Conservation (phyloP, 2,329 filamentous ascomycete genomes). For the Dactylonectria macrodidyma region DNA sequence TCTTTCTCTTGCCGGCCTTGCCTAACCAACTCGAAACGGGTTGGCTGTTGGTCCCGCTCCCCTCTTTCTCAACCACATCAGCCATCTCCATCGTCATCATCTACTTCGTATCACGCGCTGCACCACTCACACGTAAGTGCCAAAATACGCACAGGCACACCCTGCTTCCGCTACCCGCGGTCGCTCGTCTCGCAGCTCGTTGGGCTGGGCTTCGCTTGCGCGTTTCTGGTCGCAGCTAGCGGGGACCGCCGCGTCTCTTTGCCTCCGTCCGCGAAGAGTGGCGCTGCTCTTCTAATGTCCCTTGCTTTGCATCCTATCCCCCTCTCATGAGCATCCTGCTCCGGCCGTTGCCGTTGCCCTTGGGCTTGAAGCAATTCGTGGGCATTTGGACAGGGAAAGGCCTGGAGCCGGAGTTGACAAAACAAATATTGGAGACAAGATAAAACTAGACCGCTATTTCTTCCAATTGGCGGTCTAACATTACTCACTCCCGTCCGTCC, state of each 20-base stretch:
- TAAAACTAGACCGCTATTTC: slow-evolving; percentile 49
- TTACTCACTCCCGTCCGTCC: slow-evolving; percentile 44
- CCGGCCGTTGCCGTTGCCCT: slow-evolving; percentile 27
- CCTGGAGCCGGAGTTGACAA: slow-evolving; percentile 16
- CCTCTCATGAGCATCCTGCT: slow-evolving; percentile 33
- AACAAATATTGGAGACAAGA: slow-evolving; percentile 17
- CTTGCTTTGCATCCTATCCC: slow-evolving; percentile 26
- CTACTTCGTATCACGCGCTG: slow-evolving; percentile 34
- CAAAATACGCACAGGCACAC: neutral
- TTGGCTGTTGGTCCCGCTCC: slow-evolving; percentile 13
- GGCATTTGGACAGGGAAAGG: slow-evolving; percentile 25
- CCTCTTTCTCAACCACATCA: slow-evolving; percentile 22
- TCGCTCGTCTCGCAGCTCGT: neutral
- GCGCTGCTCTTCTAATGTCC: slow-evolving; percentile 9
- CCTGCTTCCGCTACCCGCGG: neutral
- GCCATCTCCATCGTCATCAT: slow-evolving; percentile 34
- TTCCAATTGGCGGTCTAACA: slow-evolving; percentile 53
- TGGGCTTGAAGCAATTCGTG: slow-evolving; percentile 39
- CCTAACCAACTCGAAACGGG: slow-evolving; percentile 10
- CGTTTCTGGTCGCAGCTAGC: slow-evolving; percentile 5
- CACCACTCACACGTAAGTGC: neutral
- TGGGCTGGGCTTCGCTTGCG: slow-evolving; percentile 11
- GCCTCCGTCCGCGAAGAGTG: neutral
- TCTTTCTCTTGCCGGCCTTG: slow-evolving; percentile 8
- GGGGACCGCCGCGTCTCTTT: slow-evolving; percentile 11